Conservation (phyloP, 768 basidiomycete species). For the Amanita rubescens region DNA sequence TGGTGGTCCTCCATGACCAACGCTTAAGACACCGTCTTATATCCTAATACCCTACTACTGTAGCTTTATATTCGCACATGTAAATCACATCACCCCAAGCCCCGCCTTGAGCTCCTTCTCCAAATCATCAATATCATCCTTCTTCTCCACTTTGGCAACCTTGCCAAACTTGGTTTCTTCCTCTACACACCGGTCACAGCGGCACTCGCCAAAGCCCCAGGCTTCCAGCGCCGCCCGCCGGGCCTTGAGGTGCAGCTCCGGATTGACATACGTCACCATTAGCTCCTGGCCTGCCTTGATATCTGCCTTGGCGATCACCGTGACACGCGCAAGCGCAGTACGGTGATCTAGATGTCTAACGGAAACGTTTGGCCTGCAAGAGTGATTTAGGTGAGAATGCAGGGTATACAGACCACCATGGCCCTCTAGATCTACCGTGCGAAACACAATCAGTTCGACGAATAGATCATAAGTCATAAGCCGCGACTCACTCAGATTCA, state of each 20-base stretch:
- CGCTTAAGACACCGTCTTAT: neutral
- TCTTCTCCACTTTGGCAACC: conserved; percentile 16
- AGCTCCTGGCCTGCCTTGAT: conserved; percentile 73
- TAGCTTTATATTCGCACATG: too few species aligned
- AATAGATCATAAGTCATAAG: neutral
- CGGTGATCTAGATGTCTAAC: conserved; percentile 70
- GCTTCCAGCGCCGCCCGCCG: conserved; percentile 49
- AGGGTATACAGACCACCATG: conserved; percentile 83
- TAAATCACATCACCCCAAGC: conserved; percentile 41
- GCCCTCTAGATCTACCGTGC: conserved; percentile 59
- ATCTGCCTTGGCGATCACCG: conserved; percentile 55
- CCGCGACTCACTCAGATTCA: conserved; percentile 64
- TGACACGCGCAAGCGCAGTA: conserved; percentile 65
- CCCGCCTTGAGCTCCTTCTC: conserved; percentile 59
- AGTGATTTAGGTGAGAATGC: conserved; percentile 86
- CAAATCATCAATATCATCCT: conserved; percentile 36
- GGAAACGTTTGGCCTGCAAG: conserved; percentile 72
- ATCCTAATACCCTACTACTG: too few species aligned
- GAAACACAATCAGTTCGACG: neutral
- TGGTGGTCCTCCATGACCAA: neutral
- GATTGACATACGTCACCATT: conserved; percentile 72
- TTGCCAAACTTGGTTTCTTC: conserved; percentile 43
- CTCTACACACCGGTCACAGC: conserved; percentile 54
- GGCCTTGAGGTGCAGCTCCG: conserved; percentile 36
- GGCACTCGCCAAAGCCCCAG: conserved; percentile 73